Percentiles rank a stretch among this genome's conserved stretches.
Evolutionary conservation across 805 yeast species (phyloP).

Genomic region (Candida wancherniae): DNA sequence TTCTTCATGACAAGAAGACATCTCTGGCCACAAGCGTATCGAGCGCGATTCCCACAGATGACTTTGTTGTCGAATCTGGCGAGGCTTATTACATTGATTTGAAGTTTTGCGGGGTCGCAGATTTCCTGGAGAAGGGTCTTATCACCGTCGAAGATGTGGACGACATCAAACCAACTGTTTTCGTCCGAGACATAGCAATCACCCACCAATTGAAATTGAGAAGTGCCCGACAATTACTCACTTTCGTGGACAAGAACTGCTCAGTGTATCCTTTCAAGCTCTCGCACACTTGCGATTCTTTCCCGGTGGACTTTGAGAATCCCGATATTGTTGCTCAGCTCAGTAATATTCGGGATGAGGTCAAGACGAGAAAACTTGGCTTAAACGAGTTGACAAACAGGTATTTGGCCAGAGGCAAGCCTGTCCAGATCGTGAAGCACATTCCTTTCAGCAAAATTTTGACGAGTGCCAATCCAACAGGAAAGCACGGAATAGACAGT

Average conservation of each 20-base stretch:
- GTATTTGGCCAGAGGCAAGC: constrained; percentile 69
- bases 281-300: constrained; percentile 57
- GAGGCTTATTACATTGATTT: constrained; percentile 86
- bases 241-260: constrained; percentile 62
- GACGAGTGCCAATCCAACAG: constrained; percentile 61
- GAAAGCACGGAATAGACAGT: constrained; percentile 63
- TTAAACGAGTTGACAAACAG: constrained; percentile 75
- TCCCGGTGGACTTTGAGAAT: constrained; percentile 48
- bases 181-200: constrained; percentile 82
- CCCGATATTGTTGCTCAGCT: constrained; percentile 38
- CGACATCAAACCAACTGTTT: constrained; percentile 65
- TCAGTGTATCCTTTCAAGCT: constrained; percentile 93
- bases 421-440: constrained; percentile 67
- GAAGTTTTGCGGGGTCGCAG: constrained; percentile 64
- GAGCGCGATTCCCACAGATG: constrained; percentile 69
- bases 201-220: constrained; percentile 70
- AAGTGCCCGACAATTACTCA: constrained; percentile 65
- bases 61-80: constrained; percentile 68
- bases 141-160: constrained; percentile 66
- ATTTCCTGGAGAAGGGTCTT: constrained; percentile 55
- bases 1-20: constrained; percentile 11
- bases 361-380: constrained; percentile 66
- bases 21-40: constrained; percentile 23
- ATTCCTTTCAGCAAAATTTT: constrained; percentile 65
- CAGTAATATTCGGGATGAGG: constrained; percentile 44